Base-by-base conservation (phyloP, 2,329 filamentous ascomycete species). In the Penicillium olsonii region DNA sequence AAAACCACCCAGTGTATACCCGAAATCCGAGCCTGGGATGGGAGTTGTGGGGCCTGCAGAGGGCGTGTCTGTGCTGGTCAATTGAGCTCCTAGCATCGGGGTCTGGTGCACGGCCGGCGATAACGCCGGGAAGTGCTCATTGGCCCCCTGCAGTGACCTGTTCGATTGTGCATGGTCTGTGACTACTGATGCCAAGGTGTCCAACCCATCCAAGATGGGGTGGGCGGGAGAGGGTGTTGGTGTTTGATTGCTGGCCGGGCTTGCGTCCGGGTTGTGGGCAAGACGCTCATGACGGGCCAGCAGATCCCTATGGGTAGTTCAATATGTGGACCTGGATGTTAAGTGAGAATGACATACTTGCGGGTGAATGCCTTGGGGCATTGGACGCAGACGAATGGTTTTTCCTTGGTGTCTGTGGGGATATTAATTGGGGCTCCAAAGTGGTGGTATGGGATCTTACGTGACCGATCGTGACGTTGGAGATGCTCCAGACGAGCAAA, bases 401-500 rank as follows among this genome's bases (percentile, higher is more conserved):
- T 69, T 46, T 69, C 67, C 27, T 69, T 69, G 17, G 67, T 69
- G 48, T 69, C 67, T 69, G 40, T 20, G 26, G 33, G 42, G 39
- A 37, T n/a, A 33, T 54, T 42, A 59, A 52, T 42, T 33, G 31
- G 19, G 31, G 42, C 9, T 20, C n/a, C 27, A 18, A 19, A 31
- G 15, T 19, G 29, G 29, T n/a, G 12, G n/a, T 12, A n/a, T 31
- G 42, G 15, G 18, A 26, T 42, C 60, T 34, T 63, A 69, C 66
- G 67, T 27, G 67, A 68, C 37, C 67, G 64, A 51, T 69, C 65
- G 48, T 69, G 66, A 9, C 66, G 61, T 59, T 69, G 67, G 18
- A 69, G 59, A 64, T 69, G 67, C 47, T 69, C 67, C 33, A 68
- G 45, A 10, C 67, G 64, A 20, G 66, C 65, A 49, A 69, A 69